Conservation (phyloP, 2,329 filamentous ascomycete species). For the Fonsecaea monophora region DNA sequence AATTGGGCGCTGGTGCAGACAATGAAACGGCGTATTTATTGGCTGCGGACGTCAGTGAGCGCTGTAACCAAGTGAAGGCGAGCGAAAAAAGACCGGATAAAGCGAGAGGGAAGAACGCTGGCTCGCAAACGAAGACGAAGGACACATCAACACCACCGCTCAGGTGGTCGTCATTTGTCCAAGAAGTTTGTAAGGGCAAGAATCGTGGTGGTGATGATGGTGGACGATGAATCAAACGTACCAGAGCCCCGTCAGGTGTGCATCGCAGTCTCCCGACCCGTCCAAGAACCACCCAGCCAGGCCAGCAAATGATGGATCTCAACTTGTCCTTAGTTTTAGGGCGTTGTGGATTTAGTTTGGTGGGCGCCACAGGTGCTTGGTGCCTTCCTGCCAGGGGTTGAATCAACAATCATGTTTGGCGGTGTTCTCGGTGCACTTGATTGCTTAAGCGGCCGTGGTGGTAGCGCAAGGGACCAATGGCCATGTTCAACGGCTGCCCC, state of each 20-base stretch:
- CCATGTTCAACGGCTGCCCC: slow-evolving; percentile 6
- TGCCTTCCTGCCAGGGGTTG: slow-evolving; percentile 22
- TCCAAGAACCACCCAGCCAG: slow-evolving; percentile 15
- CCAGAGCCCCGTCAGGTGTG: neutral
- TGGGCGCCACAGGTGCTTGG: slow-evolving; percentile 8
- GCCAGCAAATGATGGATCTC: slow-evolving; percentile 5
- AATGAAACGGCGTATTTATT: slow-evolving; percentile 16
- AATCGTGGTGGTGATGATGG: slow-evolving; percentile 10
- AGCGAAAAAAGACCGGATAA: slow-evolving; percentile 10
- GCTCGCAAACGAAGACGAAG: slow-evolving; percentile 12
- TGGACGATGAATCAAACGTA: slow-evolving; percentile 2
- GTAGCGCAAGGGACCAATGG: slow-evolving; percentile 10
- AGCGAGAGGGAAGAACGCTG: slow-evolving; percentile 5
- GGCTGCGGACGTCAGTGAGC: slow-evolving; percentile 20
- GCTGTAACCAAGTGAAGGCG: slow-evolving; percentile 13
- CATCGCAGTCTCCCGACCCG: neutral
- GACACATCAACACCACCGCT: slow-evolving; percentile 5
- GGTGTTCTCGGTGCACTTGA: slow-evolving; percentile 6
- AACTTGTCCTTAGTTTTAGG: slow-evolving; percentile 14
- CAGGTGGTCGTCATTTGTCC: slow-evolving; percentile 9
- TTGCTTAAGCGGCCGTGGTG: slow-evolving; percentile 14
- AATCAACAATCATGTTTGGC: slow-evolving; percentile 8
- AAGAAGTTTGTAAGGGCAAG: slow-evolving; percentile 9
- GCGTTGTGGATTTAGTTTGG: slow-evolving; percentile 1
- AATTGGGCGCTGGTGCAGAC: slow-evolving; percentile 13